Base-by-base conservation (phyloP, 1,139 yeast genomes). In the Candida neerlandica region DNA sequence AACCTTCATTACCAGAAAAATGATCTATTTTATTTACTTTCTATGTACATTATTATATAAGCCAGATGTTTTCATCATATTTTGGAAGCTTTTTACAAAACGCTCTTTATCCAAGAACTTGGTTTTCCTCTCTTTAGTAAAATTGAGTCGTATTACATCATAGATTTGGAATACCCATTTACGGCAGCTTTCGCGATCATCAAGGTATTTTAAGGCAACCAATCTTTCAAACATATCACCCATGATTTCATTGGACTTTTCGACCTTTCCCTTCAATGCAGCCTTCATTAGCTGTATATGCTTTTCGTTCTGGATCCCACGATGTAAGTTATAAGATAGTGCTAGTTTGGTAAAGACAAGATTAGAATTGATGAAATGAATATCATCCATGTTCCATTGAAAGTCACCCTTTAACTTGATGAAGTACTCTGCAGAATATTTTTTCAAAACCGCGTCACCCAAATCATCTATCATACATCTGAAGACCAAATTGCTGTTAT, bases 171-270 rank as follows among this genome's bases (percentile, higher is more conserved):
- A 54, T 15, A 58, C 38, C 62, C 62, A 58, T 26, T 48, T 41
- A 7, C 45, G 45, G 33, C 58, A 55, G 12, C 30, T 41, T 12
- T 52, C 45, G 12, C 52, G 51, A 40, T 56, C 52, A 43, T 52
- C 55, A 26, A 58, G 41, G 27, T 54, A 54, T 26, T 46, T 27
- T 15, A 58, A 43, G 1, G 56, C 60, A 18, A 58, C 53, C 10
- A 55, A 35, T 35, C 50, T 49, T 49, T 58, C 62, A 41, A 58
- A 58, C 6, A 53, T 33, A 42, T 58, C 61, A 7, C 61, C 62
- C 39, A 49, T 46, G 2, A 46, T 18, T 34, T 54, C 59, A 41
- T 50, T 51, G 7, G 47, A 44, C 4, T n/a, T 23, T 27, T 47
- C 32, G 7, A 45, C 27, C 11, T 18, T 26, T 23, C 44, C 37